Base-by-base conservation (phyloP, 164 flowering plant genomes). In the Stephania japonica region DNA sequence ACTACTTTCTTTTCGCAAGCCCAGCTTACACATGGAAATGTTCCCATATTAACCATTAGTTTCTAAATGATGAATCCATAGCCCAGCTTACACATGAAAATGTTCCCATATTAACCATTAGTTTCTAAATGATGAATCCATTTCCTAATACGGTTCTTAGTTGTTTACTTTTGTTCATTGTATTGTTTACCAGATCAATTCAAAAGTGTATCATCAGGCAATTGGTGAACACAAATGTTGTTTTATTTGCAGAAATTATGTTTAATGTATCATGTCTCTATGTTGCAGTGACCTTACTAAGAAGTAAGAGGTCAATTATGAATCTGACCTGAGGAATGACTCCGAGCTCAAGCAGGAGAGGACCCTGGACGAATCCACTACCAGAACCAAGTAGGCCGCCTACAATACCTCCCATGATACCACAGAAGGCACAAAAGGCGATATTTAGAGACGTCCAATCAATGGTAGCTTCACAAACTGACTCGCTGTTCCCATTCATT, bases 361-460 rank as follows among this genome's bases (percentile, higher is more conserved):
- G 99, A 6, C 99, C 99, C 42, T 92, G 75, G 59, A 95, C 82
- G 83, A 95, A 95, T 11, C 98, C 99, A 21, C 98, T 98, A 70
- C 99, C 99, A 0, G 98, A 91, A 4, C 99, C 99, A 11, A 92
- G 84, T 7, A 95, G 81, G 25, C 99, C 99, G 0, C 99, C 99
- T 6, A 95, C 99, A 7, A 90, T 88, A 65, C 99, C 99, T 65
- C 98, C 99, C 7, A 95, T 62, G 65, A 91, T 77, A 67, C 97
- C 98, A 84, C 96, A 90, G n/a, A 91, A 75, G 13, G 97, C 93
- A 73, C 98, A 95, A 69, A 91, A 85, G 7, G 84, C 71, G 69
- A 95, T 81, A 66, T 89, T 83, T 32, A 80, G 16, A 4, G 75
- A 75, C 1, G 86, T 90, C 96, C 97, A 95, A 10, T 85, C 84